Conservation (phyloP, 2,329 filamentous ascomycete genomes). For the Talaromyces atroroseus region DNA sequence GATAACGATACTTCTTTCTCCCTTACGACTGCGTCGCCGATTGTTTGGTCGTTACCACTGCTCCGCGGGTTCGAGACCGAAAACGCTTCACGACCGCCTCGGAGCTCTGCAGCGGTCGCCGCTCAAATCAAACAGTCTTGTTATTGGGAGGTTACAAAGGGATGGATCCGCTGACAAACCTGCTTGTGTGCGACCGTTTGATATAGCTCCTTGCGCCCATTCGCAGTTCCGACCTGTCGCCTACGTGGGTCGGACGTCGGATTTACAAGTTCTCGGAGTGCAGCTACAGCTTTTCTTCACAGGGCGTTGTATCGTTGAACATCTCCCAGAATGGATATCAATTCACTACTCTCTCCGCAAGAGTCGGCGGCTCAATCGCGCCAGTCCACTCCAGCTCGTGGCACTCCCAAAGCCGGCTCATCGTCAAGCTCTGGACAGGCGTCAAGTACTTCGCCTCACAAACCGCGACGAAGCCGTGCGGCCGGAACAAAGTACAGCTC, state of each 20-base stretch:
- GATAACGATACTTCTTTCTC: neutral
- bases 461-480: conserved; percentile 33
- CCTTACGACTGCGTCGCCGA: neutral
- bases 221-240: neutral
- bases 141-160: neutral
- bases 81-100: neutral
- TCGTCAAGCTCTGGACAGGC: conserved; percentile 24
- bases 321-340: conserved; percentile 39
- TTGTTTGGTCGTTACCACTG: neutral
- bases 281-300: neutral
- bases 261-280: neutral
- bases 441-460: conserved; percentile 28
- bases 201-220: neutral
- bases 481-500: conserved; percentile 29
- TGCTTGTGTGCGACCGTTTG: conserved; percentile 6
- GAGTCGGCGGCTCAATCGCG: conserved; percentile 36
- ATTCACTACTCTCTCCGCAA: conserved; percentile 40
- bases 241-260: neutral
- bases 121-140: neutral
- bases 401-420: conserved; percentile 16
- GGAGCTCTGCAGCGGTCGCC: neutral
- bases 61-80: neutral
- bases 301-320: neutral
- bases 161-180: conserved; percentile 7
- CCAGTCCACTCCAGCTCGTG: conserved; percentile 27